Base-by-base conservation (phyloP, 1,139 yeast species). In the Hemisphaericaspora xylanilytica region DNA sequence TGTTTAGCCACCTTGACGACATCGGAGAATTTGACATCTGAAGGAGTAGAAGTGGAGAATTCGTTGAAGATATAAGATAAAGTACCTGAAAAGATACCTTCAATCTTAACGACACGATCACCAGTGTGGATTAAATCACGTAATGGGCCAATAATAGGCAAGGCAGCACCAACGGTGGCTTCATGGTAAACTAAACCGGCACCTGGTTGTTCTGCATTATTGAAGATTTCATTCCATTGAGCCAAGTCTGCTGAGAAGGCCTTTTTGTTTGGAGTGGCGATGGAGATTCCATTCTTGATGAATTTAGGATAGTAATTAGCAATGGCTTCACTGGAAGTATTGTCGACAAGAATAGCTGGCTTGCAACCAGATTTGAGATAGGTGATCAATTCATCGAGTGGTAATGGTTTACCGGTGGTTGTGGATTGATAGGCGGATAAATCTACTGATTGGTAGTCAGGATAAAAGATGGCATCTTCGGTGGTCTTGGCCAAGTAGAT, bases 141-240 rank as follows among this genome's bases (percentile, higher is more conserved):
- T 56, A 92, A 72, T 40, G 97, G 87, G 36, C 89, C 83, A 52
- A 92, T 81, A 48, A 92, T 80, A 45, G 99, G 99, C 59, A 94
- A 75, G 40, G 97, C 99, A 30, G 98, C 98, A 56, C 97, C 98
- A 41, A 92, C 98, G n/a, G 97, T 87, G 37, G 97, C 95, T 72
- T 94, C 98, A 58, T 92, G 98, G 71, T 88, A 90, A 33, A 89
- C 95, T 48, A 90, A 73, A 28, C 95, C 95, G 37, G 84, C 85
- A 25, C 69, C 66, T 34, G 73, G 69, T 10, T 71, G 61, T 35
- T 73, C 72, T 29, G 80, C 70, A 40, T 61, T 66, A 29, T 67
- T 61, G 55, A 86, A 88, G 41, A 94, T 80, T 39, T 77, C 73
- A 43, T 85, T 77, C 97, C 97, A 92, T 12, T 80, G 65, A 14